Conservation (phyloP, 192 early-diverging fungal genomes). For the Phycomyces nitens region DNA sequence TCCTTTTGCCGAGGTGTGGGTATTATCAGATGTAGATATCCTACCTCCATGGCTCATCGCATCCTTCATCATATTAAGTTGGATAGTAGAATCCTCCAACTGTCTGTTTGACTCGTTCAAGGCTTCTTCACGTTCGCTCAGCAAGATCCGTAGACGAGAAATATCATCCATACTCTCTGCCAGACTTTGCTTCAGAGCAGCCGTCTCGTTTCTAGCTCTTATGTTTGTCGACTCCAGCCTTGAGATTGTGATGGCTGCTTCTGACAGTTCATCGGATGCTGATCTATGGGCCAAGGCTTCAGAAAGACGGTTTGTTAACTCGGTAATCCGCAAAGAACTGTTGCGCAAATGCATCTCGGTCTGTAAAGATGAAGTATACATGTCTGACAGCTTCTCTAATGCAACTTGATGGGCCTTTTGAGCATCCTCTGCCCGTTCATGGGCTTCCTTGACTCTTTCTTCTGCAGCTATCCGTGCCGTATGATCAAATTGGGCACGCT, state of each 20-base stretch:
- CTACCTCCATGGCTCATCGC: slow-evolving; percentile 30
- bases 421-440: slow-evolving; percentile 49
- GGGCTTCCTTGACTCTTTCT: slow-evolving; percentile 45
- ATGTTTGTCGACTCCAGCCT: slow-evolving; percentile 49
- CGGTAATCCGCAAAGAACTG: slow-evolving; percentile 29
- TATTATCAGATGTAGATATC: slow-evolving; percentile 1
- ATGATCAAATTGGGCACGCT: slow-evolving; percentile 45
- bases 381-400: slow-evolving; percentile 40
- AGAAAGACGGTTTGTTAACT: slow-evolving; percentile 24
- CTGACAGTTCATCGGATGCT: slow-evolving; percentile 33
- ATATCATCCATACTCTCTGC: slow-evolving; percentile 45
- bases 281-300: slow-evolving; percentile 21
- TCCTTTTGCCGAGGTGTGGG: background rate
- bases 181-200: slow-evolving; percentile 40
- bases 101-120: slow-evolving; percentile 37
- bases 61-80: slow-evolving; percentile 46
- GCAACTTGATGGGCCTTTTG: slow-evolving; percentile 50
- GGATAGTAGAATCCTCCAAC: slow-evolving; percentile 48
- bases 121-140: slow-evolving; percentile 41
- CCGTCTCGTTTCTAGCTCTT: slow-evolving; percentile 45
- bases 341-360: slow-evolving; percentile 46
- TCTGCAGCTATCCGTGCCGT: slow-evolving; percentile 44
- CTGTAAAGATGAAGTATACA: slow-evolving; percentile 42
- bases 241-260: slow-evolving; percentile 43
- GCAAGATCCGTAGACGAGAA: slow-evolving; percentile 30